These are phyloP conservation scores for Hibiscus mutabilis DNA, from an alignment of 345 rosid genomes.

Conservation along the genomic window DNA sequence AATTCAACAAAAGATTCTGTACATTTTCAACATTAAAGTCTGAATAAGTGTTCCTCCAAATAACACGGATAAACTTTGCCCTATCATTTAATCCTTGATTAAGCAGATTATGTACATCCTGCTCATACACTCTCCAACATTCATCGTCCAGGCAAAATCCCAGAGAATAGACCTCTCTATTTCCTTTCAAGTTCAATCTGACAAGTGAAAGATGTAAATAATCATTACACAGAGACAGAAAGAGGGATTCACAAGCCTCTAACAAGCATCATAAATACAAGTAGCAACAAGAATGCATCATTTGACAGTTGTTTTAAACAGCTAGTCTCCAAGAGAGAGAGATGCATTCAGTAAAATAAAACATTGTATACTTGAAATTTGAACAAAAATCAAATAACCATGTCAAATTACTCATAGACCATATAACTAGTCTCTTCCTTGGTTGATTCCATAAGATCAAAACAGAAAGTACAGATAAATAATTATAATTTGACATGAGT, in stretches of 20 bases:
- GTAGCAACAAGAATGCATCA: neutral
- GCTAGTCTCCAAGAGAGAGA: neutral
- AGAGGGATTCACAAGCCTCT: neutral
- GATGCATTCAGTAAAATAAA: neutral
- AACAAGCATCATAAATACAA: neutral
- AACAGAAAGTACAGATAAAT: neutral
- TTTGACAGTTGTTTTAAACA: neutral
- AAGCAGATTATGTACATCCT: slow-evolving; percentile 58
- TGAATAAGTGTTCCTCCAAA: slow-evolving; percentile 61
- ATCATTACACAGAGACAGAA: neutral
- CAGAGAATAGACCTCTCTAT: slow-evolving; percentile 31
- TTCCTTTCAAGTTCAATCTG: slow-evolving; percentile 68
- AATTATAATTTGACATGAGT: neutral
- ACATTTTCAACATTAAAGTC: slow-evolving; percentile 60
- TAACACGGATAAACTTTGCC: slow-evolving; percentile 63
- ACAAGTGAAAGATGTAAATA: slow-evolving; percentile 20
- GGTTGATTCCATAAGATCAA: neutral
- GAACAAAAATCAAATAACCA: neutral
- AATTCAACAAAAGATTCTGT: slow-evolving; percentile 19
- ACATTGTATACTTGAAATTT: neutral
- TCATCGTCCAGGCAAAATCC: slow-evolving; percentile 89
- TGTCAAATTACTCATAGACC: neutral
- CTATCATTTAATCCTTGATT: slow-evolving; percentile 73
- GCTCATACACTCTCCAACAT: slow-evolving; percentile 82
- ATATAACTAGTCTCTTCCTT: neutral